Base-by-base conservation (phyloP, 192 early-diverging fungal species). In the Umbelopsis isabellina region DNA sequence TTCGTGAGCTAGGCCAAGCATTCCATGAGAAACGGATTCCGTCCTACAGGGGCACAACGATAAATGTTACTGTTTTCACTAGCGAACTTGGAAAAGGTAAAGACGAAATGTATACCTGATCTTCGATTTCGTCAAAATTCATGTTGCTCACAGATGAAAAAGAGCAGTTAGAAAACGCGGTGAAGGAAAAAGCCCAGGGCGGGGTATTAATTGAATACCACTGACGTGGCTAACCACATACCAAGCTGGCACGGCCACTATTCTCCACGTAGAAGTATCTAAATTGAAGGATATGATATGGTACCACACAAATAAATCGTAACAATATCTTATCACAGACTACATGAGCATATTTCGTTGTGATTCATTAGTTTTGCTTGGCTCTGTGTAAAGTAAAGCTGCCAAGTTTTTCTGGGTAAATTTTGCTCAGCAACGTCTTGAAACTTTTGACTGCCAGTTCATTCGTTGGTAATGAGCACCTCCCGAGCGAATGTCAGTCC, bases 11-110 rank as follows among this genome's bases (percentile, higher is more conserved):
- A 16, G 97, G 96, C 87, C 95, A 95, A 33, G 94, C 94, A 84
- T 99, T 99, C 95, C 97, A 99, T 49, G 97, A 93, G 77, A 97
- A 91, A 21, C 97, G 90, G 70, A 98, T 87, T 61, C 97, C 97
- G 74, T 97, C 95, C 75, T 78, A 51, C 13, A 33, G n/a, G 46
- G 21, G n/a, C 46, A 30, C n/a, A 49, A 46, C 13, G n/a, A 1
- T 13, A 41, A 27, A 16, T 16, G 15, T 25, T 11, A 16, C 48
- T 20, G 16, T 30, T 25, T 25, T 8, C 23, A 37, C 23, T 22
- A n/a, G 11, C 7, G 18, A 49, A 49, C 6, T 23, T 58, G 13
- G 12, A 3, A 20, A 37, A 53, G n/a, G 12, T 22, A 16, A 16
- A 22, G 27, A 16, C 37, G 7, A 21, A 41, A 4, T 49, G 13